Base-by-base conservation (phyloP, 2,329 filamentous ascomycete species). In the Madurella mycetomatis region DNA sequence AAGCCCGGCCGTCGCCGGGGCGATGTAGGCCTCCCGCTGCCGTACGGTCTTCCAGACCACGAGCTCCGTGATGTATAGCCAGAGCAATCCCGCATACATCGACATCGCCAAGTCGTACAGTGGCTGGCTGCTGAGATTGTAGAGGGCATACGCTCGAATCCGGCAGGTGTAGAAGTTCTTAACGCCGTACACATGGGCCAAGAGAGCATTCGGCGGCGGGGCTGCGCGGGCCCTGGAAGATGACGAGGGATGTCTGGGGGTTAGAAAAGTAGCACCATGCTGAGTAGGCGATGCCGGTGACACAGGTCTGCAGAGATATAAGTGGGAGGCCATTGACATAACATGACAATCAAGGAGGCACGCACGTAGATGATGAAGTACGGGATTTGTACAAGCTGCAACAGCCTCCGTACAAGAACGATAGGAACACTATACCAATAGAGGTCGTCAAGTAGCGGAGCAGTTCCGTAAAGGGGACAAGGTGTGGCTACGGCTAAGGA, bases 141-240 rank as follows among this genome's bases (percentile, higher is more conserved):
- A 71, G 4, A 70, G 69, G 1, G 70, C 67, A 46, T 68, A 69
- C 9, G 65, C 39, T 13, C 70, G 64, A 50, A 72, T 72, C 39
- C 66, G 46, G 15, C 59, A 65, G 8, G 69, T 67, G 59, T 71
- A 72, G 41, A 69, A 39, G 50, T 71, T 72, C 64, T 71, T 70
- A 37, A 67, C 51, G 13, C 65, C 69, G 56, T 72, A 72, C 5
- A 68, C 56, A 51, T 65, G 69, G 5, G 70, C 67, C 16, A 67
- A 58, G n/a, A 72, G 60, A 3, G 60, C 41, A 7, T 62, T 57
- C 12, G 62, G 60, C 9, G 60, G 58, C 18, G 67, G 67, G n/a
- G 3, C 63, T 60, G 5, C 51, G 42, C 8, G 66, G 62, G 15
- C 69, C 69, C 18, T 61, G 64, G 60, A 71, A 70, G 15, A 41